phyloP scores from a whole-genome alignment of 2,329 filamentous ascomycete species.

The Kalmusia sp. region DNA sequence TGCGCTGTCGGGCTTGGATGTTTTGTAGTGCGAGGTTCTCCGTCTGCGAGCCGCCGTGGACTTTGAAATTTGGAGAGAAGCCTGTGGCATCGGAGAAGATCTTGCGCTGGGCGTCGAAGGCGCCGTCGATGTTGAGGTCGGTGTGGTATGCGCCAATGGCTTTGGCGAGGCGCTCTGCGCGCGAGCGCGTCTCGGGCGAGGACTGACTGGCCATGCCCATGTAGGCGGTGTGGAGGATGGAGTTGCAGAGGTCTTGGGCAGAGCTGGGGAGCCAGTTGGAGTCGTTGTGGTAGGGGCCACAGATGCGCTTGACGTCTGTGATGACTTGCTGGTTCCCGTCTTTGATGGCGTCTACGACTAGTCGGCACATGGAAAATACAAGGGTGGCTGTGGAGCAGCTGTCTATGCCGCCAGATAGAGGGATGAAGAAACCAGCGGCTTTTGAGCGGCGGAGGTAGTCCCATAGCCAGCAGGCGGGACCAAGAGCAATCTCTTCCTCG shows the following conservation, averaged over 20 bases:
- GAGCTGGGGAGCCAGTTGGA: conserved; percentile 59
- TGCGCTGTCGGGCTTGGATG: conserved; percentile 68
- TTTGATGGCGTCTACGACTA: conserved; percentile 62
- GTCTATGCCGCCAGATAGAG: conserved; percentile 68
- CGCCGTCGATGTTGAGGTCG: conserved; percentile 75
- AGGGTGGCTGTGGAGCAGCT: conserved; percentile 63
- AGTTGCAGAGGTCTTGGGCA: conserved; percentile 65
- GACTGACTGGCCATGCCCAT: conserved; percentile 69
- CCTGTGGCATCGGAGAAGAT: conserved; percentile 65
- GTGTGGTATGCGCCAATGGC: conserved; percentile 76
- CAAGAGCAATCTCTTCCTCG: conserved; percentile 69
- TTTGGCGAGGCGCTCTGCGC: conserved; percentile 67
- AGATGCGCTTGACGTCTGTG: conserved; percentile 60
- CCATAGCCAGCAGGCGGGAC: conserved; percentile 72
- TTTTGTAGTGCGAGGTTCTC: conserved; percentile 73
- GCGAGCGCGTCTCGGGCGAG: conserved; percentile 68
- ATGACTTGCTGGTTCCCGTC: conserved; percentile 63
- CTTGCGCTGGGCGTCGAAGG: conserved; percentile 66
- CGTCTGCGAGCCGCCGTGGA: conserved; percentile 65
- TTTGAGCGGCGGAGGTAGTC: conserved; percentile 64
- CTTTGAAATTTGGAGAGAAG: conserved; percentile 68
- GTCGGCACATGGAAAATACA: conserved; percentile 60
- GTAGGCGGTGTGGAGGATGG: conserved; percentile 62
- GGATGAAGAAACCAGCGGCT: conserved; percentile 63
- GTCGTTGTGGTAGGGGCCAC: conserved; percentile 55